Conservation (phyloP, 352 stramenopile species). For the Blastocystis sp. region DNA sequence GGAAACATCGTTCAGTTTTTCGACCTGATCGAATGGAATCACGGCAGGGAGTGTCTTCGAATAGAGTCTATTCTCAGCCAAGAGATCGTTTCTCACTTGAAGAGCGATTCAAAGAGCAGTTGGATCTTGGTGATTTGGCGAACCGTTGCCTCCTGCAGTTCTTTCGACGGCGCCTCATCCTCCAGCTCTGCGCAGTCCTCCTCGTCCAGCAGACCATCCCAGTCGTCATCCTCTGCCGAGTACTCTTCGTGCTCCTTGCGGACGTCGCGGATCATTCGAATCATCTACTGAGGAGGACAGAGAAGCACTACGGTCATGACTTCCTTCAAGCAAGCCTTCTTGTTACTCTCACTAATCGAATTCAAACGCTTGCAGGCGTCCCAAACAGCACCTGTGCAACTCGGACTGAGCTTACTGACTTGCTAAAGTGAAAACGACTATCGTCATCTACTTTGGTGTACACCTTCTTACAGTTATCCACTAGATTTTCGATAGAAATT, state of each 20-base stretch:
- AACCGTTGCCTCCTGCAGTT: background rate
- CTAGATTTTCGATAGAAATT: background rate
- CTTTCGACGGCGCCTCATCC: background rate
- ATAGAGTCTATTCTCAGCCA: background rate
- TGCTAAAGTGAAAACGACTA: background rate
- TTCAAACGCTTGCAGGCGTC: conserved; percentile 22
- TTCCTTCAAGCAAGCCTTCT: conserved; percentile 24
- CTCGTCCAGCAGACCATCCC: conserved; percentile 16
- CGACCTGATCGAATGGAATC: background rate
- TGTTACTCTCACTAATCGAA: conserved; percentile 27
- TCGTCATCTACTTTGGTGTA: background rate
- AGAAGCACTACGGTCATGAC: too few relatives aligned
- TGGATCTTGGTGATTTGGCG: background rate
- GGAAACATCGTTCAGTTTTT: background rate
- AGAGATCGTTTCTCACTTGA: background rate
- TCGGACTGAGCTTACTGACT: background rate
- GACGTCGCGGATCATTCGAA: background rate
- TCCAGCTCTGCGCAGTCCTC: background rate
- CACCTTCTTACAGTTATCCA: conserved; percentile 1
- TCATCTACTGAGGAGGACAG: background rate
- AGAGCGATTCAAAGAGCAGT: background rate
- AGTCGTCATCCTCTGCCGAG: conserved; percentile 17
- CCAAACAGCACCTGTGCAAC: conserved; percentile 1
- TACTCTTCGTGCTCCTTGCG: background rate
- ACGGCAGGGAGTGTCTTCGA: background rate